These are phyloP conservation scores for Harringtonia lauricola DNA, from an alignment of 2,329 filamentous ascomycete species.

Conservation along the genomic window DNA sequence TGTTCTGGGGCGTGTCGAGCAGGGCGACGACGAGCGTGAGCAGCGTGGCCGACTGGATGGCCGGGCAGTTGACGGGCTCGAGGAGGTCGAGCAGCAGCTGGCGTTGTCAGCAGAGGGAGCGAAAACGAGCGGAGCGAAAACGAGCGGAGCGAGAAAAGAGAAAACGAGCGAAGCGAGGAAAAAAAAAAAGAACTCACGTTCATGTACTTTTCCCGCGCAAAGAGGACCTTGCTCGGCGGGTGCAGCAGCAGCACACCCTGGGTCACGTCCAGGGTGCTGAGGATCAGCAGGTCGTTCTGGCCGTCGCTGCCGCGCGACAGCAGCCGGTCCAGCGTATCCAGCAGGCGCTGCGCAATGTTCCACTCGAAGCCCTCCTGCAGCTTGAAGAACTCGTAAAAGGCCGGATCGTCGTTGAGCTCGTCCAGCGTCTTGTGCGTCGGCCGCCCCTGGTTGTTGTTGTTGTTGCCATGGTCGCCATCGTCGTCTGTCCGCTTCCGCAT, in stretches of 20 bases:
- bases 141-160: not conserved
- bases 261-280: constrained; percentile 77
- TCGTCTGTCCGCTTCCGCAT: constrained; percentile 4
- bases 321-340: constrained; percentile 35
- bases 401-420: constrained; percentile 69
- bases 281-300: constrained; percentile 78
- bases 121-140: no score
- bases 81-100: constrained; percentile 83
- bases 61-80: constrained; percentile 82
- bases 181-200: constrained; percentile 45
- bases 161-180: not conserved
- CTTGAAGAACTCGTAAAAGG: constrained; percentile 93
- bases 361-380: constrained; percentile 95
- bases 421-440: constrained; percentile 46
- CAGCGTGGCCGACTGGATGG: constrained; percentile 82
- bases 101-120: constrained; percentile 3
- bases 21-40: constrained; percentile 84
- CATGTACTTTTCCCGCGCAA: constrained; percentile 87
- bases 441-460: constrained; percentile 23
- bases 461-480: constrained; percentile 16
- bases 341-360: constrained; percentile 83
- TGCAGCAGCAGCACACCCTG: constrained; percentile 84
- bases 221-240: constrained; percentile 77
- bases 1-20: constrained; percentile 77
- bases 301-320: constrained; percentile 29